Conservation (phyloP, 768 basidiomycete species). For the Amanita pseudoporphyria region DNA sequence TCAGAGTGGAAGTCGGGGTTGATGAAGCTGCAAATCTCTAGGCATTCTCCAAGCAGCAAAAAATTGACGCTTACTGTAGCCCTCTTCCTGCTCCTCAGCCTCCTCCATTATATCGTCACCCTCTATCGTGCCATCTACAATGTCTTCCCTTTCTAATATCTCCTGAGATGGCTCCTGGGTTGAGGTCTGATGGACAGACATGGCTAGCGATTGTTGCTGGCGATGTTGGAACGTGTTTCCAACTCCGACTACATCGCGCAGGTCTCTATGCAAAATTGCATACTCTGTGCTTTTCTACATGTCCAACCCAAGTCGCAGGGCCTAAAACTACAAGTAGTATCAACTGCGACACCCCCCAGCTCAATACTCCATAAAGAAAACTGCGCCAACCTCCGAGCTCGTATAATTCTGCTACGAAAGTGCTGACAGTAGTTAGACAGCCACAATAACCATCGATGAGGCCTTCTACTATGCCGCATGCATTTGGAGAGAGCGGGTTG, state of each 20-base stretch:
- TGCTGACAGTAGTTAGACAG: slow-evolving; percentile 89
- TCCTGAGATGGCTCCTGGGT: slow-evolving; percentile 36
- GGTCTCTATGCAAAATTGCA: slow-evolving; percentile 32
- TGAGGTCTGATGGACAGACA: slow-evolving; percentile 30
- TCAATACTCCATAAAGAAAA: slow-evolving; percentile 58
- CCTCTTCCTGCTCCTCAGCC: slow-evolving; percentile 64
- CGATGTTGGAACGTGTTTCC: slow-evolving; percentile 16
- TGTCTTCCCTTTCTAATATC: slow-evolving; percentile 55
- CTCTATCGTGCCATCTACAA: slow-evolving; percentile 44
- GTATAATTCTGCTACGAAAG: slow-evolving; percentile 75
- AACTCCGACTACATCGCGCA: slow-evolving; percentile 23
- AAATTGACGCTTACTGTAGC: slow-evolving; percentile 60
- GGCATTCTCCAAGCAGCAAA: slow-evolving; percentile 10
- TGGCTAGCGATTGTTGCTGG: slow-evolving; percentile 14
- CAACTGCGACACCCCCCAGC: slow-evolving; percentile 62
- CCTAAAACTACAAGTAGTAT: slow-evolving; percentile 68
- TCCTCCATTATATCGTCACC: slow-evolving; percentile 81
- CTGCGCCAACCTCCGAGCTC: slow-evolving; percentile 48
- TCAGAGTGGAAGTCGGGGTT: slow-evolving; percentile 83
- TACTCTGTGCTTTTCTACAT: slow-evolving; percentile 31
- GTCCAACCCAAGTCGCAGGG: slow-evolving; percentile 42
- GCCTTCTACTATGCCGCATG: slow-evolving; percentile 73
- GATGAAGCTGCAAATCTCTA: slow-evolving; percentile 41
- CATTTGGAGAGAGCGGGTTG: slow-evolving; percentile 33
- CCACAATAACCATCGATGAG: slow-evolving; percentile 91